Evolutionary conservation across 805 yeast genomes (phyloP).

Genomic region (Barnettozyma sucrosica): DNA sequence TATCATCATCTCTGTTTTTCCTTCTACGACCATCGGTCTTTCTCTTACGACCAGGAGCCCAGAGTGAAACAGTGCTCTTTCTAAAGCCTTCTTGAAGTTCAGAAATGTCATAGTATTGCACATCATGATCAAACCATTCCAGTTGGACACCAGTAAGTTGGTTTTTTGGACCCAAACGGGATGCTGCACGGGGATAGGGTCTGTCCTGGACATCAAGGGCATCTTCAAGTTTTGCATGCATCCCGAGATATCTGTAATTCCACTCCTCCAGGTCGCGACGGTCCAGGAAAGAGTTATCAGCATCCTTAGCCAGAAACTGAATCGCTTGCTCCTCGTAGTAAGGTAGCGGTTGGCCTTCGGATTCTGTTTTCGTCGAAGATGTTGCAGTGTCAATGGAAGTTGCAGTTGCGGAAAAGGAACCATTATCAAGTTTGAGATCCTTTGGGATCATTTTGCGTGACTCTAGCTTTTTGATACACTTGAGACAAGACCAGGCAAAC

Average conservation of each 20-base stretch:
- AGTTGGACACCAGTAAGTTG: slow-evolving; percentile 60
- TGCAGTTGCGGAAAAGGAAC: neutral
- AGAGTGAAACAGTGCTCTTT: slow-evolving; percentile 12
- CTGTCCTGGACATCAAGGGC: slow-evolving; percentile 72
- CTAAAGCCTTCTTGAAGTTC: slow-evolving; percentile 17
- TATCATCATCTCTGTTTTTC: slow-evolving; percentile 15
- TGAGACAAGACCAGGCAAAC: slow-evolving; percentile 85
- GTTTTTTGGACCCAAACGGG: slow-evolving; percentile 67
- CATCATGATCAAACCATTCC: slow-evolving; percentile 59
- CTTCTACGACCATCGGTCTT: slow-evolving; percentile 24
- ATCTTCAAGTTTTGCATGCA: slow-evolving; percentile 69
- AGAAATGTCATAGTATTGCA: slow-evolving; percentile 53
- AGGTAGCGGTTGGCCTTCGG: slow-evolving; percentile 31
- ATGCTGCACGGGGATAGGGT: slow-evolving; percentile 75
- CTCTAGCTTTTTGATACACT: slow-evolving; percentile 51
- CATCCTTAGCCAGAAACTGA: slow-evolving; percentile 45
- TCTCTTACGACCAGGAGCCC: slow-evolving; percentile 13
- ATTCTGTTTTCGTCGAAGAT: neutral
- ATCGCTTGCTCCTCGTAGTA: slow-evolving; percentile 53
- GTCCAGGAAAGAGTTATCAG: slow-evolving; percentile 33
- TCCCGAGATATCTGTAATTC: slow-evolving; percentile 76
- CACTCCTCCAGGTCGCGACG: slow-evolving; percentile 64
- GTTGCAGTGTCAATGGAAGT: neutral
- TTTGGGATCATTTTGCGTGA: slow-evolving; percentile 16
- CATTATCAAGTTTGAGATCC: neutral